A percentile compares a stretch with the other conserved stretches of the same genome.
These are phyloP conservation scores for Phytopythium chamaehyphon DNA, from an alignment of 352 stramenopile genomes.

Conservation along the genomic window DNA sequence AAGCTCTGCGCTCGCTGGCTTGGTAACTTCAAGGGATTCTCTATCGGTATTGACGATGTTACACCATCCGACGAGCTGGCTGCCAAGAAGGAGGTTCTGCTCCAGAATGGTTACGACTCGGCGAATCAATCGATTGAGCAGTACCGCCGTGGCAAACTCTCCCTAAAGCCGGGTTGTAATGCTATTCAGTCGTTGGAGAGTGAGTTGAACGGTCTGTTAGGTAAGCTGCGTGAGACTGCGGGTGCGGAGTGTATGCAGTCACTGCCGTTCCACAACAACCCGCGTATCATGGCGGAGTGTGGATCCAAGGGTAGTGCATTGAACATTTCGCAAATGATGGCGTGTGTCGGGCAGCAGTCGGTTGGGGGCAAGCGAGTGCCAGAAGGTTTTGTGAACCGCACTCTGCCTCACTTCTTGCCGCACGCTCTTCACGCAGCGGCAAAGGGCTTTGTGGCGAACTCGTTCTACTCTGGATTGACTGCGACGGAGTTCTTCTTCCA, in stretches of 20 bases:
- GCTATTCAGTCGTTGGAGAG: conserved; percentile 97
- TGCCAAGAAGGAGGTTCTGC: conserved; percentile 93
- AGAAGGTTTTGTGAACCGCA: conserved; percentile 98
- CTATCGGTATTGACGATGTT: conserved; percentile 99
- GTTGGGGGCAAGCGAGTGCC: conserved; percentile 98
- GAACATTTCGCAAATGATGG: conserved; percentile 99
- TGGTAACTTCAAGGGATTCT: conserved; percentile 94
- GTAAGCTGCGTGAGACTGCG: conserved; percentile 96
- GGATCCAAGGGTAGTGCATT: conserved; percentile 98
- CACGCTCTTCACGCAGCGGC: conserved; percentile 93
- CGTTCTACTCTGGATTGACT: conserved; percentile 98
- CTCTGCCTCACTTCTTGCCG: conserved; percentile 95
- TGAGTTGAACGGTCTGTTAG: conserved; percentile 97
- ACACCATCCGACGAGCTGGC: conserved; percentile 94
- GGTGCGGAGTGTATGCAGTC: conserved; percentile 98
- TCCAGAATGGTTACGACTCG: conserved; percentile 83
- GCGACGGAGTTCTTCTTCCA: conserved; percentile 99
- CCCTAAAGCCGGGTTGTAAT: conserved; percentile 96
- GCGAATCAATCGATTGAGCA: conserved; percentile 91
- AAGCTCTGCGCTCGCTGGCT: conserved; percentile 98
- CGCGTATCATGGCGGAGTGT: conserved; percentile 98
- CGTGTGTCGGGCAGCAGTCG: conserved; percentile 98
- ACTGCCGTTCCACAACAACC: conserved; percentile 96
- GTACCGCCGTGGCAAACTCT: conserved; percentile 93
- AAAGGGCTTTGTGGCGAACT: conserved; percentile 99